Percentiles rank a stretch among this genome's conserved stretches.
These are phyloP conservation scores for Boletus insuetus DNA, from an alignment of 768 basidiomycete genomes.

Conservation along the genomic window DNA sequence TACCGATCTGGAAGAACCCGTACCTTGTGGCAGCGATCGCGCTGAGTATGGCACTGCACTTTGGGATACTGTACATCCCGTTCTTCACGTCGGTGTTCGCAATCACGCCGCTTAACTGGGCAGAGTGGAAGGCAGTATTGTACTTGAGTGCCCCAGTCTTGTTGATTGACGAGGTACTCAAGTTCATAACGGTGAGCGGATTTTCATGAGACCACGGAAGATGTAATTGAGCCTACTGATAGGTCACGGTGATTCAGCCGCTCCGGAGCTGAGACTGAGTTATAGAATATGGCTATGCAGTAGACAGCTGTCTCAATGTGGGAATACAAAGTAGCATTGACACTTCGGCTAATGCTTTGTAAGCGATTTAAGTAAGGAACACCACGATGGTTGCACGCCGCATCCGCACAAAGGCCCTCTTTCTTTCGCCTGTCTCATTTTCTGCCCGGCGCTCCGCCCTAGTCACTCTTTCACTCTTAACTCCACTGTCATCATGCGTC, in stretches of 20 bases:
- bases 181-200: conserved; percentile 68
- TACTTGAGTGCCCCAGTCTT: conserved; percentile 86
- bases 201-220: neutral
- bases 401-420: neutral
- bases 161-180: conserved; percentile 86
- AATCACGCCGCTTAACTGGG: conserved; percentile 91
- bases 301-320: neutral
- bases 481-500: conserved; percentile 17
- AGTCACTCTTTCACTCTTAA: conserved; percentile 21
- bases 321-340: no score
- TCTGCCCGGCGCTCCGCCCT: neutral
- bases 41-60: conserved; percentile 89
- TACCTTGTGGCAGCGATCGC: conserved; percentile 88
- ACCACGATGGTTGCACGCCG: neutral
- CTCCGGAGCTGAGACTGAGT: conserved; percentile 42
- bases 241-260: conserved; percentile 60
- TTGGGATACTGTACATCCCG: conserved; percentile 95
- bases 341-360: neutral
- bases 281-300: no score
- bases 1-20: conserved; percentile 94
- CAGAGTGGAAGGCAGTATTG: conserved; percentile 93
- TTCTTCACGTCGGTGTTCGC: conserved; percentile 92
- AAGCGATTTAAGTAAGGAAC: neutral
- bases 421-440: conserved; percentile 3
- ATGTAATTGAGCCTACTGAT: conserved; percentile 2